Evolutionary conservation across 2,329 filamentous ascomycete species (phyloP).

Genomic region (Neonectria ditissima): DNA sequence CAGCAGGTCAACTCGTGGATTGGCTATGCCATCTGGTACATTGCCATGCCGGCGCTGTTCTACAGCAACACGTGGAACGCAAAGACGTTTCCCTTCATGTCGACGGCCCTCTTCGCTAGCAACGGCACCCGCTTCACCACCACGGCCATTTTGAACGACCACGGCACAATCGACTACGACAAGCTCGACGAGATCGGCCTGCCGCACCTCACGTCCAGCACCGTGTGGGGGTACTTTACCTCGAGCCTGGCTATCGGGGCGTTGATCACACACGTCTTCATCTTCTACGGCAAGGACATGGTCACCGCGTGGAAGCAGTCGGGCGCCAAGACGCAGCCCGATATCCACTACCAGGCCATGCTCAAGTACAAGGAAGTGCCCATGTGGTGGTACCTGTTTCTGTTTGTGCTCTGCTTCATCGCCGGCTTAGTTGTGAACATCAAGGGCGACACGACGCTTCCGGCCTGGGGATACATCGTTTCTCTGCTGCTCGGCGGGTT

Average conservation of each 20-base stretch:
- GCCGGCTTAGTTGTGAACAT: conserved; percentile 50
- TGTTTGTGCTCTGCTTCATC: conserved; percentile 49
- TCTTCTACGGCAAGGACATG: conserved; percentile 31
- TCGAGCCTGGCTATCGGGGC: conserved; percentile 48
- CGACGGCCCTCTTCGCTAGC: conserved; percentile 42
- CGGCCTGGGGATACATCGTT: conserved; percentile 52
- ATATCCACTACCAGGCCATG: conserved; percentile 57
- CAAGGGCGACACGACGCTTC: conserved; percentile 52
- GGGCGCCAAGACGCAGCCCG: conserved; percentile 37
- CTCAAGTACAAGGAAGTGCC: conserved; percentile 53
- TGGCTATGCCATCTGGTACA: conserved; percentile 52
- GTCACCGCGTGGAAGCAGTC: conserved; percentile 29
- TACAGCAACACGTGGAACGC: conserved; percentile 56
- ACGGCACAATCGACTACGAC: conserved; percentile 43
- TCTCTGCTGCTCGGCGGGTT: conserved; percentile 50
- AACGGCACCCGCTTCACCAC: conserved; percentile 43
- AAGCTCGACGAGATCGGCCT: conserved; percentile 43
- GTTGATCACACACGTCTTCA: conserved; percentile 34
- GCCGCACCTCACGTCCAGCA: conserved; percentile 45
- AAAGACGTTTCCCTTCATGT: conserved; percentile 49
- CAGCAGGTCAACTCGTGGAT: conserved; percentile 53
- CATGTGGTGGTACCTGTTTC: conserved; percentile 51
- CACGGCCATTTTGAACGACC: conserved; percentile 36
- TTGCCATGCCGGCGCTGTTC: conserved; percentile 53
- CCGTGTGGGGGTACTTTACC: conserved; percentile 42